These are phyloP conservation scores for Phlebiopsis flavidoalba DNA, from an alignment of 768 basidiomycete species.

Conservation along the genomic window DNA sequence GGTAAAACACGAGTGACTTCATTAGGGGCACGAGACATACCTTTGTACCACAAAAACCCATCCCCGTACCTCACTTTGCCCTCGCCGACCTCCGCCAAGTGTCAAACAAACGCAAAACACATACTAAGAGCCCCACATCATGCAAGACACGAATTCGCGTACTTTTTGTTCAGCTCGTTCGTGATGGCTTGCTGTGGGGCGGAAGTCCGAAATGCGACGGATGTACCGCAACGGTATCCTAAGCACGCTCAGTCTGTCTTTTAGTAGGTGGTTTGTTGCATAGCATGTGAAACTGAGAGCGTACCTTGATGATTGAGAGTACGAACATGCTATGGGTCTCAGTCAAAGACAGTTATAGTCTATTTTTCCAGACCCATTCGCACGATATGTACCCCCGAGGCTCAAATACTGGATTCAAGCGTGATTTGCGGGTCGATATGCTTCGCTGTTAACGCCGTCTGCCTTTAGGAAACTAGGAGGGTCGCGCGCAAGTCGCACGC, in stretches of 20 bases:
- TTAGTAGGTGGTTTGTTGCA: background rate
- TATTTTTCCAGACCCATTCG: no score
- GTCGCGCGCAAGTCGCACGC: no score
- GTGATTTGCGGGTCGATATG: no score
- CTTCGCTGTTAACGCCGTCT: no score
- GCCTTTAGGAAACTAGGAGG: no score
- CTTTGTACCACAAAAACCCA: constrained; percentile 91
- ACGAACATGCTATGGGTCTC: constrained; percentile 7
- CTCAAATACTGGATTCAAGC: no score
- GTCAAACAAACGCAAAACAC: constrained; percentile 89
- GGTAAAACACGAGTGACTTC: background rate
- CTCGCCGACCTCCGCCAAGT: constrained; percentile 76
- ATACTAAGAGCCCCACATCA: constrained; percentile 89
- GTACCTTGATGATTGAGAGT: constrained; percentile 14
- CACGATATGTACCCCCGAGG: no score
- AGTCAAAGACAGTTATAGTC: background rate
- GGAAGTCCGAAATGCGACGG: constrained; percentile 80
- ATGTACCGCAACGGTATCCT: constrained; percentile 92
- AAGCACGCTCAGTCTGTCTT: background rate
- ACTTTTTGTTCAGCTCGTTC: constrained; percentile 90
- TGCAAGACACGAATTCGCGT: constrained; percentile 89
- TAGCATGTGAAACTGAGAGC: background rate
- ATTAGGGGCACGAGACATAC: constrained; percentile 35
- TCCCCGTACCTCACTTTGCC: constrained; percentile 94
- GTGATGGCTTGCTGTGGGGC: constrained; percentile 76